A percentile compares a stretch with the other conserved stretches of the same genome.
Conservation (phyloP, 192 early-diverging fungal species). For the Linnemannia hyalina region DNA sequence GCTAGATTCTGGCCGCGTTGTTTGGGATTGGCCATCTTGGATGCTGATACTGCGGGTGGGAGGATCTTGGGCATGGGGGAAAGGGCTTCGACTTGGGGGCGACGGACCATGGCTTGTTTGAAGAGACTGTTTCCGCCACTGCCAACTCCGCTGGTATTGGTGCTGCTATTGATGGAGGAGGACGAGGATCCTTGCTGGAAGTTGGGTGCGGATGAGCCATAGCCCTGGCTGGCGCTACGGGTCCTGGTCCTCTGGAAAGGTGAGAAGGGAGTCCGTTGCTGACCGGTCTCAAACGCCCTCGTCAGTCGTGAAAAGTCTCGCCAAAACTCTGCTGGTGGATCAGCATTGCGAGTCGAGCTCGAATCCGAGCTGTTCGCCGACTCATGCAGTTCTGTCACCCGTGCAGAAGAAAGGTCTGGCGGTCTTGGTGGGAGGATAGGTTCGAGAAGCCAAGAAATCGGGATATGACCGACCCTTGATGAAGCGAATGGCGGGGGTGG, state of each 20-base stretch:
- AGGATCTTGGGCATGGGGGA: conserved; percentile 43
- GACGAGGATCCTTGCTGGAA: neutral
- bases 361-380: neutral
- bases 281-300: conserved; percentile 35
- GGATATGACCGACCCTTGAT: conserved; percentile 25
- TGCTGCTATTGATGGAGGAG: neutral
- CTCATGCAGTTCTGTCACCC: neutral
- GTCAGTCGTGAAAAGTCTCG: conserved; percentile 45
- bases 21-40: conserved; percentile 20
- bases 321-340: conserved; percentile 42
- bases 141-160: neutral
- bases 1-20: conserved; percentile 32
- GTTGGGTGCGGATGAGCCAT: neutral
- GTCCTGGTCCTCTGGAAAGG: conserved; percentile 30
- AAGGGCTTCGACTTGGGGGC: conserved; percentile 41
- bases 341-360: conserved; percentile 7
- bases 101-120: conserved; percentile 25
- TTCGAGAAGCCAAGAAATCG: conserved; percentile 48
- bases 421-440: conserved; percentile 43
- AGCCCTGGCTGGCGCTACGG: conserved; percentile 15
- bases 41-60: conserved; percentile 8
- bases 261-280: conserved; percentile 35
- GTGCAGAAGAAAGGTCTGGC: neutral
- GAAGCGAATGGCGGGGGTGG: conserved; percentile 23
- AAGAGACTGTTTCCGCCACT: conserved; percentile 8